phyloP scores from a whole-genome alignment of 2,329 filamentous ascomycete genomes.

The Metarhizium anisopliae region DNA sequence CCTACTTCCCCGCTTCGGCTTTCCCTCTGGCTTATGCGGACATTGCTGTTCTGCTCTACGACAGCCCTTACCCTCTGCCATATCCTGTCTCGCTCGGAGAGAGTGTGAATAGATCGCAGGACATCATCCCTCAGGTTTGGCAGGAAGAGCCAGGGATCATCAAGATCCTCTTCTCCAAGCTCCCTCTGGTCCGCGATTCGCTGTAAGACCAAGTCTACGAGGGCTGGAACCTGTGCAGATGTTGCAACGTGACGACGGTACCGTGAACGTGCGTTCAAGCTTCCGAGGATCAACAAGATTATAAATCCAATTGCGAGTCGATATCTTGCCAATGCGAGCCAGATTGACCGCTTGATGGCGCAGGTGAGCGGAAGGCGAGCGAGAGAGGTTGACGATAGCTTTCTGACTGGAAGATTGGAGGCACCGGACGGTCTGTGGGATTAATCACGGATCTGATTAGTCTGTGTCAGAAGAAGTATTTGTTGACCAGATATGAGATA shows the following conservation, averaged over 20 bases:
- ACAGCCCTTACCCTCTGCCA: conserved; percentile 78
- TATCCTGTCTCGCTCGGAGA: conserved; percentile 66
- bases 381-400: conserved; percentile 80
- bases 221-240: conserved; percentile 64
- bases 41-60: conserved; percentile 90
- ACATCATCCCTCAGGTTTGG: conserved; percentile 89
- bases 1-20: conserved; percentile 56
- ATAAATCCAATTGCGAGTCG: conserved; percentile 70
- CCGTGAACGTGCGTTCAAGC: conserved; percentile 55
- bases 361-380: conserved; percentile 82
- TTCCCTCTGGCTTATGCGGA: conserved; percentile 66
- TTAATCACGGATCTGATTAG: conserved; percentile 79
- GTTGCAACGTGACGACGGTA: conserved; percentile 56
- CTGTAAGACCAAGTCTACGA: conserved; percentile 79
- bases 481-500: neutral
- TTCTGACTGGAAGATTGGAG: conserved; percentile 50
- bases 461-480: conserved; percentile 46
- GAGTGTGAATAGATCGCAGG: conserved; percentile 68
- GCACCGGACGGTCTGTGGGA: conserved; percentile 63
- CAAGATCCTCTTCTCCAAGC: conserved; percentile 56
- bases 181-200: conserved; percentile 77
- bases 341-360: conserved; percentile 67
- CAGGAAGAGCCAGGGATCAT: conserved; percentile 75
- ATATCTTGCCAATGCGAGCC: conserved; percentile 78
- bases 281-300: conserved; percentile 36